Evolutionary conservation across 257 asterid species (phyloP).

Genomic region (Solanum ossicruentum): DNA sequence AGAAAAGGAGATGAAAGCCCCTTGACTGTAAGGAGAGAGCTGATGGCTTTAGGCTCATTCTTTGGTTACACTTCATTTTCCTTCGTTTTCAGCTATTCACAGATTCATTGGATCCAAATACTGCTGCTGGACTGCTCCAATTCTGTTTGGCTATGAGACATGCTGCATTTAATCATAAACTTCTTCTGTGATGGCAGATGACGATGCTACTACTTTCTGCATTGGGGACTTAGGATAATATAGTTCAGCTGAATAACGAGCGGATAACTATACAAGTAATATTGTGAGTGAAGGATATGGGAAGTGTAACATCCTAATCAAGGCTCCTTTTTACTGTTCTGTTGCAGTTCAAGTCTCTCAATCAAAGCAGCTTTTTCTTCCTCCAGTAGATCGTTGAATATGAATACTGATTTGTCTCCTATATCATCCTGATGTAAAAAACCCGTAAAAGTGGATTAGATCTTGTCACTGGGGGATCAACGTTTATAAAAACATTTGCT

Average conservation of each 20-base stretch:
- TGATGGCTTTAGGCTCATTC: not conserved
- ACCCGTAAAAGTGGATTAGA: not conserved
- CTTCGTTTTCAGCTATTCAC: not conserved
- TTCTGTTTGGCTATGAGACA: not conserved
- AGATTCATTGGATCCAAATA: not conserved
- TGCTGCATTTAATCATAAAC: no score
- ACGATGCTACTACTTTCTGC: not conserved
- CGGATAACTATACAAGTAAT: not conserved
- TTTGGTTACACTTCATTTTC: not conserved
- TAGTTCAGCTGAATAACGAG: not conserved
- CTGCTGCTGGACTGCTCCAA: not conserved
- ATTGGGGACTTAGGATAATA: not conserved
- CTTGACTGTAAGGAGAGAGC: not conserved
- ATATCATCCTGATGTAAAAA: constrained; percentile 62
- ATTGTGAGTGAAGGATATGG: not conserved
- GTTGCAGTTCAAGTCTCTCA: constrained; percentile 37
- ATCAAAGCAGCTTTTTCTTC: constrained; percentile 50
- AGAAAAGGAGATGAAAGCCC: not conserved
- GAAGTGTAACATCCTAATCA: constrained; percentile 6
- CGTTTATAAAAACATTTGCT: not conserved
- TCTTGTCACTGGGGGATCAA: not conserved
- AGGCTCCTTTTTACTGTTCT: constrained; percentile 13
- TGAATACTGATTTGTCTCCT: constrained; percentile 87
- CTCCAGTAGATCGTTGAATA: constrained; percentile 55
- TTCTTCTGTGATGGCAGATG: no score